Percentiles rank a stretch among this genome's conserved stretches.
Conservation (phyloP, 768 basidiomycete genomes). For the Suillus paluster region DNA sequence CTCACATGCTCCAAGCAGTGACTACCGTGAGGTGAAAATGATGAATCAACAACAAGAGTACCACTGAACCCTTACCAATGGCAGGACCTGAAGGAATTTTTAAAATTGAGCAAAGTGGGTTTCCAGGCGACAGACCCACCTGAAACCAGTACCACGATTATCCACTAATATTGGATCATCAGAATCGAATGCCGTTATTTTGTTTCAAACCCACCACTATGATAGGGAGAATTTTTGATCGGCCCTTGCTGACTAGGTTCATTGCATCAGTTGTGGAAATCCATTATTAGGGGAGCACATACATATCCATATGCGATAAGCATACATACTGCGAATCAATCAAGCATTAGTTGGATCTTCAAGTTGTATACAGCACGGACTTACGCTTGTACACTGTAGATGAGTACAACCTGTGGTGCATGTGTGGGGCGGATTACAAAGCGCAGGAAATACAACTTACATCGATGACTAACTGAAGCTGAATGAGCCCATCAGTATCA, state of each 20-base stretch:
- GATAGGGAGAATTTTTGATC: conserved; percentile 1
- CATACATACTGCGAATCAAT: background rate
- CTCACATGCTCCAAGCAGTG: conserved; percentile 2
- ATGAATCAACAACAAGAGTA: background rate
- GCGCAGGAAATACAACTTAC: background rate
- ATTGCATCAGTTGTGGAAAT: background rate
- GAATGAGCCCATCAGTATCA: background rate
- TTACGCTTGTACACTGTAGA: background rate
- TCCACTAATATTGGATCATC: background rate
- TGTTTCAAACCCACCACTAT: background rate
- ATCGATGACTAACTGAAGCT: background rate
- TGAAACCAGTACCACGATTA: background rate
- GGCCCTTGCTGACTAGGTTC: conserved; percentile 1
- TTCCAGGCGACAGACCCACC: background rate
- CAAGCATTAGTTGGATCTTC: no score
- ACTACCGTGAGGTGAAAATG: background rate
- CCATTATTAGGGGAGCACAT: background rate
- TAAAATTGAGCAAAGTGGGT: background rate
- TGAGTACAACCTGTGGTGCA: background rate
- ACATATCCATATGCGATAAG: conserved; percentile 10
- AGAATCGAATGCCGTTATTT: background rate
- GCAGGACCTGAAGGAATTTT: background rate
- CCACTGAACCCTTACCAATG: background rate
- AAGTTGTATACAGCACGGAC: background rate
- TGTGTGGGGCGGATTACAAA: background rate